Conservation (phyloP, 345 rosid genomes). For the Lumnitzera racemosa region DNA sequence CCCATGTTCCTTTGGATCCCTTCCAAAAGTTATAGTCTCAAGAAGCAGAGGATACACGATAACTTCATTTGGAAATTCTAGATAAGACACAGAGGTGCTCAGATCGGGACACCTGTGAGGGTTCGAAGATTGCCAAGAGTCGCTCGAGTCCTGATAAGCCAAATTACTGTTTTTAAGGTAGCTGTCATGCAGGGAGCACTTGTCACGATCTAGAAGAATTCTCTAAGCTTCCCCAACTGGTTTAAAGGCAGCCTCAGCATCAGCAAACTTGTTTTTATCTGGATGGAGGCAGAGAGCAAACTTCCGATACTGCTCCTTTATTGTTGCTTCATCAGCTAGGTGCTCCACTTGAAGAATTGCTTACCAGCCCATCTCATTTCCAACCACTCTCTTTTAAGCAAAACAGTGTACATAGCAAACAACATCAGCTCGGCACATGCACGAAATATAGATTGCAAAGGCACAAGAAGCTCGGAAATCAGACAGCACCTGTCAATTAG, state of each 20-base stretch:
- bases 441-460: too few species aligned
- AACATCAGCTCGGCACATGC: slow-evolving; percentile 6
- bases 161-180: too few species aligned
- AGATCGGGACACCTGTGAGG: too few species aligned
- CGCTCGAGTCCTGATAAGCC: too few species aligned
- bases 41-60: too few species aligned
- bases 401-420: slow-evolving; percentile 89
- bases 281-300: slow-evolving; percentile 87
- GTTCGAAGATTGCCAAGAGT: too few species aligned
- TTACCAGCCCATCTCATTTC: slow-evolving; percentile 82
- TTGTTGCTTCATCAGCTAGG: slow-evolving; percentile 51
- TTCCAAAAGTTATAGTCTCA: too few species aligned
- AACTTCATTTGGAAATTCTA: too few species aligned
- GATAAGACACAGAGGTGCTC: too few species aligned
- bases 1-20: too few species aligned
- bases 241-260: slow-evolving; percentile 93
- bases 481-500: too few species aligned
- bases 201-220: slow-evolving; percentile 57
- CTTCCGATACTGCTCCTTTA: slow-evolving; percentile 82
- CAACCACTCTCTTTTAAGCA: slow-evolving; percentile 40
- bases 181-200: slow-evolving; percentile 53
- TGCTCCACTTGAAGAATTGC: slow-evolving; percentile 64
- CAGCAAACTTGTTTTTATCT: slow-evolving; percentile 82
- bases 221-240: slow-evolving; percentile 78
- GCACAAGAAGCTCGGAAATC: too few species aligned